Evolutionary conservation across 257 asterid species (phyloP), one percentile per base, ranked within the genome.

Genomic region (Forsythia suspensa): DNA sequence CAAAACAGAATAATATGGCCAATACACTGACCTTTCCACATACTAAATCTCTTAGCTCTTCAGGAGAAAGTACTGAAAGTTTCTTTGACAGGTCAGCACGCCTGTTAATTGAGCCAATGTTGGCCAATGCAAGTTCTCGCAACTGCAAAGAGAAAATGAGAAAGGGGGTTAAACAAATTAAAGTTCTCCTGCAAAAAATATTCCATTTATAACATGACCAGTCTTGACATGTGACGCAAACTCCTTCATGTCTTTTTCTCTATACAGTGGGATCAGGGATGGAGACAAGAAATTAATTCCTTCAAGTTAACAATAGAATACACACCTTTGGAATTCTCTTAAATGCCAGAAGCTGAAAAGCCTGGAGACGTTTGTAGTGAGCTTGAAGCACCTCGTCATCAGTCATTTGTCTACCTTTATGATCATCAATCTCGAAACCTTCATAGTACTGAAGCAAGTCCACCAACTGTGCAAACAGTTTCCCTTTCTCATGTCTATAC

Each of bases 361-460:
- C 97, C 92, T 92, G 97, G 73, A 96, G 84, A 73, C 95, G 97
- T 82, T 90, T 92, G 84, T 96, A 96, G 81, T 94, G 98, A 77
- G 93, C 89, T 80, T 90, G 96, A 80, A 96, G 93, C 74, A 94
- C 99, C 87, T 94, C 99, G 80, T 96, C 99, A 82, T 94, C 99
- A 82, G 97, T 89, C 98, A 92, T 94, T 88, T 96, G 99, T 80
- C 96, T 88, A 85, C 99, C 99, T 79, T 88, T 84, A 83, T 90
- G 94, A 80, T 96, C 97, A 89, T 96, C 96, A 78, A 96, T 96
- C 85, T 92, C 98, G 83, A 96, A 96, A 67, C 92, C 89, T 87
- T 92, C 99, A 81, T 96, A 96, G 83, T 91, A 96, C 87, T 96
- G 97, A 78, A 96, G 98, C 88, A 96, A 86, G 87, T 96, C 99